A percentile compares a stretch with the other conserved stretches of the same genome.
Conservation (phyloP, 345 rosid species). For the Excoecaria agallocha region DNA sequence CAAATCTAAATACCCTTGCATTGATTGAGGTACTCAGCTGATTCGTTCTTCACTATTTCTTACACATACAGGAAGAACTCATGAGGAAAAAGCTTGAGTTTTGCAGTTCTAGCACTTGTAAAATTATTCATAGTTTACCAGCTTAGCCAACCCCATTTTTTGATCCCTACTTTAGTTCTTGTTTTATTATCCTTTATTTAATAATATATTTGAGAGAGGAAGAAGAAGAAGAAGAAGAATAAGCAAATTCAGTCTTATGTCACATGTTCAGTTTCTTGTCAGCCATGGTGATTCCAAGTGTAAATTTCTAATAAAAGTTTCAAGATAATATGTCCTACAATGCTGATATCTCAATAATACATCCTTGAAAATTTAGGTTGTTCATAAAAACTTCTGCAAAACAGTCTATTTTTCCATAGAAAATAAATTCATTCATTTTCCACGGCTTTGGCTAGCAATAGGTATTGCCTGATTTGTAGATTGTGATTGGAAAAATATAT, state of each 20-base stretch:
- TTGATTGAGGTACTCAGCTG: slow-evolving; percentile 62
- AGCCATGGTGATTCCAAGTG: background rate
- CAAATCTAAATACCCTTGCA: slow-evolving; percentile 86
- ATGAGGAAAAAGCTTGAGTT: background rate
- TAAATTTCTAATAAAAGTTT: background rate
- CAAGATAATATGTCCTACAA: background rate
- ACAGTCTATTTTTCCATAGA: too few relatives aligned
- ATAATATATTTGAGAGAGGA: too few relatives aligned
- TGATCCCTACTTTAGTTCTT: background rate
- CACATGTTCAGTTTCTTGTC: background rate
- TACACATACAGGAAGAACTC: background rate
- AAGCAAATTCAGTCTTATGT: background rate
- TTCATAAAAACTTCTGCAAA: too few relatives aligned
- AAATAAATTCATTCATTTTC: too few relatives aligned
- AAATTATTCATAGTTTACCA: too few relatives aligned
- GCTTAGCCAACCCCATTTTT: background rate
- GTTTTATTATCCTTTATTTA: background rate
- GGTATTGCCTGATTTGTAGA: background rate
- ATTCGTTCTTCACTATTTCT: background rate
- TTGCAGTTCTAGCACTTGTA: background rate
- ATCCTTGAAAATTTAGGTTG: background rate
- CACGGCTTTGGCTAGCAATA: background rate
- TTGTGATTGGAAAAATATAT: background rate
- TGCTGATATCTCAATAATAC: background rate
- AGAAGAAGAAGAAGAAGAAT: too few relatives aligned